These are phyloP conservation scores for Lachancea meyersii DNA, from an alignment of 805 yeast species.

Conservation along the genomic window DNA sequence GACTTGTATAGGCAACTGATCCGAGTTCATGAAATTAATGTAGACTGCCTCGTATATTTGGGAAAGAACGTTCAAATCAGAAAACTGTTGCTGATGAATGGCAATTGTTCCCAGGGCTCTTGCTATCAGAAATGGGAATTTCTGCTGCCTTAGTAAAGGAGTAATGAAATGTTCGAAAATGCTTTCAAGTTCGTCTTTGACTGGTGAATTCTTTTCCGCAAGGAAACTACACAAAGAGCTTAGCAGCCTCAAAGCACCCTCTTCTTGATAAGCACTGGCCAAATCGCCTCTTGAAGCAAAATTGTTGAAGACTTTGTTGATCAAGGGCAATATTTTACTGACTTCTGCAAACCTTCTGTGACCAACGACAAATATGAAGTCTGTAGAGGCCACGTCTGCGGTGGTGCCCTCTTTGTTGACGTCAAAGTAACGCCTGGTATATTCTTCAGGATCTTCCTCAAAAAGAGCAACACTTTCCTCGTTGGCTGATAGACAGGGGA, in stretches of 20 bases:
- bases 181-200: conserved; percentile 51
- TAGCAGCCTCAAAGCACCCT: conserved; percentile 74
- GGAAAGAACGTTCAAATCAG: conserved; percentile 36
- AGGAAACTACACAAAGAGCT: conserved; percentile 53
- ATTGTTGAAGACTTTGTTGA: conserved; percentile 42
- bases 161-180: conserved; percentile 55
- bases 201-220: conserved; percentile 38
- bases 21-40: conserved; percentile 37
- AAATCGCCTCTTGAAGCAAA: conserved; percentile 33
- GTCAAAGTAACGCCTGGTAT: conserved; percentile 67
- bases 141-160: conserved; percentile 53
- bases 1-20: conserved; percentile 66
- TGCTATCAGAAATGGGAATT: conserved; percentile 62
- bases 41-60: conserved; percentile 38
- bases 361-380: conserved; percentile 59
- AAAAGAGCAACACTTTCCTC: conserved; percentile 61
- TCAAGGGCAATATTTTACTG: conserved; percentile 48
- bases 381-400: conserved; percentile 77
- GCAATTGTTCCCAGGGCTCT: conserved; percentile 58
- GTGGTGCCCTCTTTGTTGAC: conserved; percentile 55
- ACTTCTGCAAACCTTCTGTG: conserved; percentile 50
- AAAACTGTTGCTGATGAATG: conserved; percentile 30
- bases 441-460: conserved; percentile 78
- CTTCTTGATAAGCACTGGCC: conserved; percentile 56
- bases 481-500: conserved; percentile 68